Base-by-base conservation (phyloP, 768 basidiomycete genomes). In the Russula emetica region DNA sequence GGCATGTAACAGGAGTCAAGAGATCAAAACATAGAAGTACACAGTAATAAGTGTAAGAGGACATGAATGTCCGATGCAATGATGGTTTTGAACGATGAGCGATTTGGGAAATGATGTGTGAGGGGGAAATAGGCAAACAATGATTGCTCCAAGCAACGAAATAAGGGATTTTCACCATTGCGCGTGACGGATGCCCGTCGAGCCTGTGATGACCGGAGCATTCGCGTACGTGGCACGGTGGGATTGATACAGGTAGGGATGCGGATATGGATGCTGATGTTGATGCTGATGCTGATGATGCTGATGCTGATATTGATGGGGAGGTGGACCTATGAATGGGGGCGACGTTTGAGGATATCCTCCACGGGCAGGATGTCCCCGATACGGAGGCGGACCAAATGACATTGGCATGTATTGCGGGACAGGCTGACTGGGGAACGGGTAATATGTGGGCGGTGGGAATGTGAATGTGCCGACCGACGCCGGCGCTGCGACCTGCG, bases 391-490 rank as follows among this genome's bases (percentile, higher is more conserved):
- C 52, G 26, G 56, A 11, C 59, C 66, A 7, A 61, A 51, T 22
- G 59, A 10, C 40, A 42, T 40, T 5, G 58, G 57, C 34, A 55
- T 50, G 20, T 56, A 66, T 20, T 20, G 61, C 3, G 61, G 55
- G 16, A 52, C 44, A 14, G 60, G 50, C 16, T 14, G 45, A 32
- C 24, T 22, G 3, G 50, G 64, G 60, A 52, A 52, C 49, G 58
- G 24, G 40, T 59, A 60, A 30, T 56, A 58, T 34, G 61, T n/a
- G 6, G 66, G 67, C 20, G 67, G 67, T 22, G 67, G 67, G 55
- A 67, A 68, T 4, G 62, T 68, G 65, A 68, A 68, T 18, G 61
- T 61, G 47, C 67, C 67, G 14, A 67, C 65, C 1, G 59, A 45
- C 2, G 61, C 65, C 2, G 67, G 67, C 42, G 64, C 55, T 11